A percentile compares a stretch with the other conserved stretches of the same genome.
phyloP scores from a whole-genome alignment of 345 rosid genomes.

The Pistacia vera region DNA sequence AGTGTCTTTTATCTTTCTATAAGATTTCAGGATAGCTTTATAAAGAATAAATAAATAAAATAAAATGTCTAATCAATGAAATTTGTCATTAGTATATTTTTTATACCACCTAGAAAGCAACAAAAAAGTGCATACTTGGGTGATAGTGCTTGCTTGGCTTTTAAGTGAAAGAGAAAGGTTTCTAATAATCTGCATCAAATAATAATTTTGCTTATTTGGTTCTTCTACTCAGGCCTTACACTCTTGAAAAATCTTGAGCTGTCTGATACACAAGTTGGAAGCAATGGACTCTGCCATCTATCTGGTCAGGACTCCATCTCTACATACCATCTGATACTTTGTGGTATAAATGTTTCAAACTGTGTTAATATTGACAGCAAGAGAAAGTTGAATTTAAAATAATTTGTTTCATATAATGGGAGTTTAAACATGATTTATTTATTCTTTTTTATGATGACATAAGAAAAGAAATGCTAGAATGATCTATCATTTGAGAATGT shows the following conservation, averaged over 20 bases:
- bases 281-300: constrained; percentile 45
- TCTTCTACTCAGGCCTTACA: constrained; percentile 38
- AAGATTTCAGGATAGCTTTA: too few species aligned
- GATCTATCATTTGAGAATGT: neutral
- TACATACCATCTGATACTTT: constrained; percentile 5
- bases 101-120: neutral
- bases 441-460: neutral
- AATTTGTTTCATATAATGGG: neutral
- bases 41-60: too few species aligned
- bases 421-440: neutral
- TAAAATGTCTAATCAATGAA: too few species aligned
- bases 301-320: constrained; percentile 38
- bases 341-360: constrained; percentile 4
- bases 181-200: neutral
- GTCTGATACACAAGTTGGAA: constrained; percentile 60
- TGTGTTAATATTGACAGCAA: neutral
- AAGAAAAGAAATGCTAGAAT: neutral
- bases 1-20: too few species aligned
- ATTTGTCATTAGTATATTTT: neutral
- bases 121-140: neutral
- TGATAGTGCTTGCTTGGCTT: constrained; percentile 6
- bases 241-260: constrained; percentile 50
- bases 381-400: neutral
- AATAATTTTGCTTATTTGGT: neutral
- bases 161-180: neutral